Conservation (phyloP, 192 early-diverging fungal species). For the Lobosporangium transversale region DNA sequence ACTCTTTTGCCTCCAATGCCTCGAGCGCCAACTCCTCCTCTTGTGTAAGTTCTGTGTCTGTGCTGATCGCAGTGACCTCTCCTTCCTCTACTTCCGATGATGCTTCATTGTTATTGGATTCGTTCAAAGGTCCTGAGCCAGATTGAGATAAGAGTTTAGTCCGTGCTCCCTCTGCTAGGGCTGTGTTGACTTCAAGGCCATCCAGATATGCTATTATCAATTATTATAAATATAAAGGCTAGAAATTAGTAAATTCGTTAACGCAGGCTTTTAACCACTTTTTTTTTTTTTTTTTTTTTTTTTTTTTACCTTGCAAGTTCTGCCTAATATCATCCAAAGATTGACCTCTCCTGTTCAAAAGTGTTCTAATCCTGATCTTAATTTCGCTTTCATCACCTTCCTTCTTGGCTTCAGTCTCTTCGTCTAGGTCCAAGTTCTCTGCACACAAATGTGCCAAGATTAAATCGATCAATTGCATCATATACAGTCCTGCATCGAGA, state of each 20-base stretch:
- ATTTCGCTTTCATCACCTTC: constrained; percentile 38
- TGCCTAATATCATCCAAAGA: constrained; percentile 56
- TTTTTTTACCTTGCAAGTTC: constrained; percentile 54
- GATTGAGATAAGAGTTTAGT: constrained; percentile 35
- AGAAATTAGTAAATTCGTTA: background rate
- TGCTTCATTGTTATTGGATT: background rate
- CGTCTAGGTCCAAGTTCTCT: constrained; percentile 54
- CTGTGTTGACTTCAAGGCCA: constrained; percentile 35
- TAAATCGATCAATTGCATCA: constrained; percentile 77
- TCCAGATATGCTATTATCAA: constrained; percentile 25
- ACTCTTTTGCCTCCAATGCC: constrained; percentile 42
- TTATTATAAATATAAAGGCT: background rate
- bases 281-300: too few species aligned
- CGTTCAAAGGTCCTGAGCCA: constrained; percentile 13
- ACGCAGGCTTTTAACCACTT: too few species aligned
- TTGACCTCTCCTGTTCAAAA: constrained; percentile 56
- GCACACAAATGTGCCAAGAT: constrained; percentile 72
- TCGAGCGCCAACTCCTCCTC: constrained; percentile 41
- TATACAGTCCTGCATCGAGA: constrained; percentile 85
- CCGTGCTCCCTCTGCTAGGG: constrained; percentile 40
- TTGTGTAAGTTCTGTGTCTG: constrained; percentile 7
- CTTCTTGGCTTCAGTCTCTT: constrained; percentile 3
- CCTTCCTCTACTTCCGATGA: constrained; percentile 15
- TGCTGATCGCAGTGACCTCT: background rate
- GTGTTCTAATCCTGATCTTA: constrained; percentile 46